Conservation (phyloP, 169 alveolate species). For the Plasmodium gallinaceum region DNA sequence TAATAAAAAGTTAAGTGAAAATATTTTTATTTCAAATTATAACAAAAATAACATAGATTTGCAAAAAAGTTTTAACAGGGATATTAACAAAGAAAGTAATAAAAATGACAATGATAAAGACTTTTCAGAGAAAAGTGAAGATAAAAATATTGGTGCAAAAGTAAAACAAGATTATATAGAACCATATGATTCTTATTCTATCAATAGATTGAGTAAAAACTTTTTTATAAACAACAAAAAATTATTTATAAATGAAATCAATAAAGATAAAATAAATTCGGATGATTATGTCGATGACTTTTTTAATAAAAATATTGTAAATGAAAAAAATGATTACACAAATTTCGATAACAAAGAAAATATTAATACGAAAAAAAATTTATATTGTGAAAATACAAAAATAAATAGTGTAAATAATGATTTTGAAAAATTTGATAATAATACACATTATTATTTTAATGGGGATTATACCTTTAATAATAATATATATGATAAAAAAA, state of each 20-base stretch:
- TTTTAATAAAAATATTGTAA: neutral
- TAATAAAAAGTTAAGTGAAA: neutral
- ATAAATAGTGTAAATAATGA: neutral
- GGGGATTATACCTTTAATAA: neutral
- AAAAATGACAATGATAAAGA: neutral
- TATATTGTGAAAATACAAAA: neutral
- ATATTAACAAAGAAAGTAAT: neutral
- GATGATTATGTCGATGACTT: neutral
- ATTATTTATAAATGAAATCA: conserved; percentile 36
- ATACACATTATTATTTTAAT: neutral
- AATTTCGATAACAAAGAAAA: neutral
- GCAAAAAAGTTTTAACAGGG: neutral
- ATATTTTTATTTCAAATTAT: neutral
- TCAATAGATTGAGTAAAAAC: conserved; percentile 48
- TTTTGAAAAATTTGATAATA: neutral
- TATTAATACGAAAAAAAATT: neutral
- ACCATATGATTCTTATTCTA: conserved; percentile 31
- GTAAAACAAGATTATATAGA: conserved; percentile 21
- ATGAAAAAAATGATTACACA: neutral
- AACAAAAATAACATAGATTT: neutral
- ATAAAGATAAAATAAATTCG: neutral
- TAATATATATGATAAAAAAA: neutral
- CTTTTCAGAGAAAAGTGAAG: neutral
- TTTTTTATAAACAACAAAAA: conserved; percentile 73
- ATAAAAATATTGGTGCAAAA: neutral